Evolutionary conservation across 352 stramenopile genomes (phyloP), one percentile per base, ranked within the genome.

Genomic region (Globisporangium megalacanthum): DNA sequence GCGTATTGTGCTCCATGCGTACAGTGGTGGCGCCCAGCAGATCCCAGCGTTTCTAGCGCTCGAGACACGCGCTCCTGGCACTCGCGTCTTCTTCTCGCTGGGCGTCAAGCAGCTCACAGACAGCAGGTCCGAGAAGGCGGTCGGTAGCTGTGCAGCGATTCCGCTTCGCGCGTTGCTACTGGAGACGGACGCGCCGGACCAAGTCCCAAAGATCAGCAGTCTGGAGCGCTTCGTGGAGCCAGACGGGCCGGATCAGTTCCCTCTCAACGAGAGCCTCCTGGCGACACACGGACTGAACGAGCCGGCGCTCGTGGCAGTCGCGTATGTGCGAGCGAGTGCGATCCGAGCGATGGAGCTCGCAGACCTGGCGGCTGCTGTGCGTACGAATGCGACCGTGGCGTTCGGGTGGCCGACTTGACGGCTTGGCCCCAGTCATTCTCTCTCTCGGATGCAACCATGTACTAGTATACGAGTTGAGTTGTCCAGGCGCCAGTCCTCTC

Each of bases 181-280:
- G 10, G 83, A 94, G 60, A 94, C 81, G 0, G 83, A 94, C 41
- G 69, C 81, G 5, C 83, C 83, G 2, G 79, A 94, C 25, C 83
- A 94, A 69, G 42, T 63, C 33, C 79, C 79, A 11, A n/a, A 22
- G 6, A 6, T 19, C 0, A 31, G 39, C 29, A 25, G 8, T 10
- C 20, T 49, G n/a, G 44, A 49, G n/a, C n/a, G 44, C n/a, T 49
- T 49, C 3, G 15, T 20, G 44, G 8, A 25, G 8, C 22, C 44
- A 14, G 8, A 13, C 7, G 44, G 22, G 7, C 8, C 44, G 8
- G n/a, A 31, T n/a, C 9, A 19, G 44, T 4, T 49, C 44, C 6
- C 44, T 31, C 44, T 29, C 19, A 15, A 52, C 10, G 52, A 52
- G 9, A 56, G 31, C 9, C 36, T 62, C 14, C 14, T 13, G 8